Base-by-base conservation (phyloP, 2,329 filamentous ascomycete genomes). In the Leptodontidium sp. region DNA sequence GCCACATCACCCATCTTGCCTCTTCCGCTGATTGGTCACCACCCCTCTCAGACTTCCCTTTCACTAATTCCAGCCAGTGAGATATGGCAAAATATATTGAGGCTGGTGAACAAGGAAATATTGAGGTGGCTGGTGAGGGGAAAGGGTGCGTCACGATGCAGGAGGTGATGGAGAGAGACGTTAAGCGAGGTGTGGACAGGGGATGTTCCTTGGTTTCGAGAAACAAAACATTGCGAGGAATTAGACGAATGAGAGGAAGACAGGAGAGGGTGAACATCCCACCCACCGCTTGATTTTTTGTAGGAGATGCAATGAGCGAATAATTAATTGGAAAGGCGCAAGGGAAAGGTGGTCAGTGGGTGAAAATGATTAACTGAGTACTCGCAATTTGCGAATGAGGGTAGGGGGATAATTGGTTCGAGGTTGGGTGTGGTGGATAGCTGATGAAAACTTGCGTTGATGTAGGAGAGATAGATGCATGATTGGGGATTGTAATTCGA, bases 81-180 rank as follows among this genome's bases (percentile, higher is more conserved):
- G n/a, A 50, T 1, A 12, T 26, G 0, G 9, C 5, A 4, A 21
- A 24, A 50, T 21, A 40, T 40, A 40, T 11, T 40, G 38, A 40
- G 38, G 38, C 38, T 40, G 38, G 38, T 55, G 14, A 32, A 38
- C 65, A 70, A 66, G 61, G 59, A 71, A 65, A 69, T 71, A 49
- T 52, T n/a, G 57, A 66, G 55, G 68, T 67, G 68, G 68, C 65
- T 70, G 68, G 72, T 63, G 69, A 78, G 72, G 58, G 71, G 65
- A 59, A 49, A 49, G 12, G 45, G 45, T 68, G 62, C 66, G 66
- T 67, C 49, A 47, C 29, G 50, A 7, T 49, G 55, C 26, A 57
- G 55, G 35, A 35, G 49, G 17, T n/a, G n/a, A 11, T 24, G 17
- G 47, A 2, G n/a, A 4, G 38, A 15, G 32, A 21, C 38, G 29